A percentile compares a stretch with the other conserved stretches of the same genome.
phyloP scores from a whole-genome alignment of 2,329 filamentous ascomycete species.

The Cladorrhinum sp. region DNA sequence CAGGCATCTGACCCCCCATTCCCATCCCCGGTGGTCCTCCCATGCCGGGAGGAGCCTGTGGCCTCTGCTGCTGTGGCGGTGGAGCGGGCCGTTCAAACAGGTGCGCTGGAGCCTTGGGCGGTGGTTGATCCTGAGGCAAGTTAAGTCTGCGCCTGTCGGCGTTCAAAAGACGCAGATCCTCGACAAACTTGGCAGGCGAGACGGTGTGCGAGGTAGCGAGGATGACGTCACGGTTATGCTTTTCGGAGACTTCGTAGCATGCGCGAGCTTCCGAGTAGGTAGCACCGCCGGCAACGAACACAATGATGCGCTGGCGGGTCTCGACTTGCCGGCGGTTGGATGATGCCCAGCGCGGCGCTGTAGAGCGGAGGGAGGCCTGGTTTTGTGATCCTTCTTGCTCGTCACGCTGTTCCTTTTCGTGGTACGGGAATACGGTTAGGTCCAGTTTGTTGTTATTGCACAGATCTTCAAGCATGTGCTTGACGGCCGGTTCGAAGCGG shows the following conservation, averaged over 20 bases:
- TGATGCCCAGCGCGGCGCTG: conserved; percentile 93
- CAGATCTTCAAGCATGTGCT: conserved; percentile 76
- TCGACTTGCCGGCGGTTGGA: conserved; percentile 71
- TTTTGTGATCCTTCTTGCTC: conserved; percentile 56
- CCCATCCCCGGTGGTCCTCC: conserved; percentile 34
- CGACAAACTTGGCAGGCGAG: conserved; percentile 69
- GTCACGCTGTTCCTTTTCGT: conserved; percentile 50
- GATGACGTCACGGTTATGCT: conserved; percentile 76
- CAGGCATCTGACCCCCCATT: conserved; percentile 27
- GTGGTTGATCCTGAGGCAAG: conserved; percentile 76
- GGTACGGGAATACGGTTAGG: conserved; percentile 63
- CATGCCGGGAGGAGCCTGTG: conserved; percentile 20
- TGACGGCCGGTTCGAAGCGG: conserved; percentile 77
- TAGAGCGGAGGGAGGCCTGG: conserved; percentile 78
- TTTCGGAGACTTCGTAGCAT: conserved; percentile 80
- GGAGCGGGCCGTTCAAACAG: conserved; percentile 72
- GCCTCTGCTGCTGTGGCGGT: conserved; percentile 39
- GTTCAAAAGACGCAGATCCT: conserved; percentile 68
- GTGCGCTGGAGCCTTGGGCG: conserved; percentile 78
- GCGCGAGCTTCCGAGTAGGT: conserved; percentile 86
- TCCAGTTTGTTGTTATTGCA: conserved; percentile 67
- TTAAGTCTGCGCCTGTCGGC: conserved; percentile 71
- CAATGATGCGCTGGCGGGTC: conserved; percentile 83
- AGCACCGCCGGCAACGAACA: conserved; percentile 93
- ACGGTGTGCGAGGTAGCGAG: conserved; percentile 91